Conservation (phyloP, 805 yeast species). For the Spencermartinsiella europaea region DNA sequence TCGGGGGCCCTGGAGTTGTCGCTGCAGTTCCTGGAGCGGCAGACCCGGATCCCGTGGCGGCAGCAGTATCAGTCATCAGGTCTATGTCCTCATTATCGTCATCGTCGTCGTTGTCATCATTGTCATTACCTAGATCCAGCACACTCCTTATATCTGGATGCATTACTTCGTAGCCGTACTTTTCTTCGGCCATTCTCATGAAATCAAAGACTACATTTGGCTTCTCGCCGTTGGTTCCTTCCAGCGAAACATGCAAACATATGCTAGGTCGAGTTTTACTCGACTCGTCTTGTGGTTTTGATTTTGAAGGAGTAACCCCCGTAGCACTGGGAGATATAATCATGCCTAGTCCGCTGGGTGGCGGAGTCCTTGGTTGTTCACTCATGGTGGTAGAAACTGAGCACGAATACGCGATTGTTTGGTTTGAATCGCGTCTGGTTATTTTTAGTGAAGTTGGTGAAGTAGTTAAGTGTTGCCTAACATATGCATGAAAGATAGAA, state of each 20-base stretch:
- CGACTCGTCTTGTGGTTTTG: not conserved
- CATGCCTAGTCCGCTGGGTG: not conserved
- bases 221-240: constrained; percentile 16
- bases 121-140: constrained; percentile 44
- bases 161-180: constrained; percentile 71
- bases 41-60: constrained; percentile 1
- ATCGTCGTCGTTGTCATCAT: constrained; percentile 43
- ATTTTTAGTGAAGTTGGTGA: no score
- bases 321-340: not conserved
- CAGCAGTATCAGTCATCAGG: constrained; percentile 6
- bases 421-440: no score
- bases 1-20: constrained; percentile 1
- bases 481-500: no score
- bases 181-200: constrained; percentile 68
- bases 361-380: constrained; percentile 1
- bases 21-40: constrained; percentile 10
- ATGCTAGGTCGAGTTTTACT: constrained; percentile 10
- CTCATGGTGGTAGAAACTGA: no score
- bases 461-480: no score
- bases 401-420: no score
- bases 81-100: constrained; percentile 33
- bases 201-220: constrained; percentile 59
- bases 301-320: constrained; percentile 8
- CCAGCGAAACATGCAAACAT: constrained; percentile 15
- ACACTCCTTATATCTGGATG: constrained; percentile 60